Evolutionary conservation across 164 flowering plant genomes (phyloP).

Genomic region (Protea cynaroides): DNA sequence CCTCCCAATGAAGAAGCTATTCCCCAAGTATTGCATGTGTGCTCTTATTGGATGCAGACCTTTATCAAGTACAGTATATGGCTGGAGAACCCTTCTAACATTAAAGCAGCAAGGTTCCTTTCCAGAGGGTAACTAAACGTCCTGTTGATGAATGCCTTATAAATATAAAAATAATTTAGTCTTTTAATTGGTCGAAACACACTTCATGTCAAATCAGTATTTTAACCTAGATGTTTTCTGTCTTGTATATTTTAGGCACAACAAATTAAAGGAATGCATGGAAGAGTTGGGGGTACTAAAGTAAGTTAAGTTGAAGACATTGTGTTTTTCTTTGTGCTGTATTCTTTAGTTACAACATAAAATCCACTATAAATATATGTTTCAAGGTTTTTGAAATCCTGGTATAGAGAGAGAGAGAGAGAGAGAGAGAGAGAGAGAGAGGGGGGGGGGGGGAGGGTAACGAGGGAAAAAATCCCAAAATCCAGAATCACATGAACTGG

Average conservation of each 20-base stretch:
- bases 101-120: constrained; percentile 87
- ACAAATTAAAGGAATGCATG: constrained; percentile 52
- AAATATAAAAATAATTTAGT: background rate
- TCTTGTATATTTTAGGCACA: constrained; percentile 45
- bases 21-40: constrained; percentile 63
- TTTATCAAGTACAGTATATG: constrained; percentile 93
- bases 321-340: constrained; percentile 1
- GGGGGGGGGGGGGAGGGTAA: no score
- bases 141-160: background rate
- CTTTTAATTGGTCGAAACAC: background rate
- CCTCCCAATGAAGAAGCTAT: constrained; percentile 76
- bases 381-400: background rate
- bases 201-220: background rate
- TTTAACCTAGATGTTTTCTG: background rate
- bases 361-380: no score
- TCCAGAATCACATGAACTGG: no score
- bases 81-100: constrained; percentile 79
- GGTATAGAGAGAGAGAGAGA: background rate
- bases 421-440: no score
- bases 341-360: background rate
- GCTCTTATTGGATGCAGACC: constrained; percentile 83
- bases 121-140: constrained; percentile 63
- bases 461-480: no score
- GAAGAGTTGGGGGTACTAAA: constrained; percentile 50
- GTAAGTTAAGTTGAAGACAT: constrained; percentile 39